Evolutionary conservation across 2,329 filamentous ascomycete species (phyloP).

Genomic region (Aspergillus brunneoviolaceus): DNA sequence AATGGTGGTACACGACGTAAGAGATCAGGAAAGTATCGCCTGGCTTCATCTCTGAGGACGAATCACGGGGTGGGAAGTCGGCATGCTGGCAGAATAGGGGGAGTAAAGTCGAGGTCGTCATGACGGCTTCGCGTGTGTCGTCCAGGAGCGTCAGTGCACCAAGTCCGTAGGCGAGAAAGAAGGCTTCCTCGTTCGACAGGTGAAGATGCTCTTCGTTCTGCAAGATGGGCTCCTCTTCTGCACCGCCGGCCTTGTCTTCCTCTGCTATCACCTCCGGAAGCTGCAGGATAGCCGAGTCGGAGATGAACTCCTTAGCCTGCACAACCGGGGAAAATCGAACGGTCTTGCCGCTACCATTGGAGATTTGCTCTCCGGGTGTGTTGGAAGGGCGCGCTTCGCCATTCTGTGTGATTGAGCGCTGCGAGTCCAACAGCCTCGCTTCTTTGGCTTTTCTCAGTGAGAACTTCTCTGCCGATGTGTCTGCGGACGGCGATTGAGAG

Average conservation of each 20-base stretch:
- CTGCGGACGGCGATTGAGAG: slow-evolving; percentile 13
- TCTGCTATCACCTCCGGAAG: slow-evolving; percentile 15
- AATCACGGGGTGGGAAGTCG: slow-evolving; percentile 61
- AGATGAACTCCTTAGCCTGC: slow-evolving; percentile 60
- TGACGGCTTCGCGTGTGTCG: slow-evolving; percentile 33
- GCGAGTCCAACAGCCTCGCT: slow-evolving; percentile 26
- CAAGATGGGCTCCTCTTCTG: slow-evolving; percentile 26
- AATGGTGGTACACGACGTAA: slow-evolving; percentile 93
- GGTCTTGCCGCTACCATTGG: slow-evolving; percentile 51
- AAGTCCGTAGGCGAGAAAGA: slow-evolving; percentile 81
- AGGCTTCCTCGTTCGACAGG: slow-evolving; percentile 83
- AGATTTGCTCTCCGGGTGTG: slow-evolving; percentile 12
- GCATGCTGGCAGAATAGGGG: slow-evolving; percentile 67
- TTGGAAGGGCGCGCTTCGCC: slow-evolving; percentile 5
- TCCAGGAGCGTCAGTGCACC: slow-evolving; percentile 66
- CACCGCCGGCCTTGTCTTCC: slow-evolving; percentile 11
- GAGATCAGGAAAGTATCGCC: slow-evolving; percentile 84
- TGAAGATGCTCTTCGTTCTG: slow-evolving; percentile 81
- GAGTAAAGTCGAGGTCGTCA: slow-evolving; percentile 61
- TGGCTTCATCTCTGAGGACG: slow-evolving; percentile 54
- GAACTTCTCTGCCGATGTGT: slow-evolving; percentile 31
- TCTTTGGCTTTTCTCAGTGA: slow-evolving; percentile 37
- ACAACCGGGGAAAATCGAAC: slow-evolving; percentile 70
- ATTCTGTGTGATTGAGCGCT: slow-evolving; percentile 19
- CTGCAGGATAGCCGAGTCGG: slow-evolving; percentile 22